Percentiles rank a stretch among this genome's conserved stretches.
These are phyloP conservation scores for Porcisia hertigi DNA, from an alignment of 208 protist genomes.

Conservation along the genomic window DNA sequence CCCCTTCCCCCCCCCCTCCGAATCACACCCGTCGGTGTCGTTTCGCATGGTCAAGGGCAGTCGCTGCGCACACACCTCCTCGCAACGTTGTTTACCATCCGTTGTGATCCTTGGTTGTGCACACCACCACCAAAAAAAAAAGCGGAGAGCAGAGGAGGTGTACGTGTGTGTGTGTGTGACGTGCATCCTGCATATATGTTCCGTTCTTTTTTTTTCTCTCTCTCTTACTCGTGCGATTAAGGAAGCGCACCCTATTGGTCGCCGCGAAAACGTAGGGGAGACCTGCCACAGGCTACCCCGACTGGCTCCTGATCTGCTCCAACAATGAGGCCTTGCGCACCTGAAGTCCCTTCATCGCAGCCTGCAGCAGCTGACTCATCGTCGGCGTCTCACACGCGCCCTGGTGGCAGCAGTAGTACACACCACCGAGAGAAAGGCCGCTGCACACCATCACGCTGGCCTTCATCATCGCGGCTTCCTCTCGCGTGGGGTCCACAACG, in stretches of 20 bases:
- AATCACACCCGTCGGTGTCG: not conserved
- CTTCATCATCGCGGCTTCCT: conserved; percentile 43
- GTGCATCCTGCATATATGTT: too few species aligned
- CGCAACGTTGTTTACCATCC: not conserved
- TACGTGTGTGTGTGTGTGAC: too few species aligned
- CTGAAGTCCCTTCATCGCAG: conserved; percentile 48
- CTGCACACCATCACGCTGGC: conserved; percentile 53
- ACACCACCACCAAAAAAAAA: too few species aligned
- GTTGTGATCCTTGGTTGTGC: not conserved
- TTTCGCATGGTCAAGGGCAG: not conserved
- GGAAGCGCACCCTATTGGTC: not conserved
- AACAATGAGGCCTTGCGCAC: conserved; percentile 46
- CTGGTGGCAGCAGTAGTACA: conserved; percentile 61
- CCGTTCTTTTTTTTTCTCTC: not conserved
- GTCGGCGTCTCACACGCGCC: conserved; percentile 68
- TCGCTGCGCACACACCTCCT: not conserved
- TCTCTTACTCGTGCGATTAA: conserved; percentile 1
- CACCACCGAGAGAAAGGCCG: conserved; percentile 44
- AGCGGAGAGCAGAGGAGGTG: not conserved
- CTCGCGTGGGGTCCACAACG: conserved; percentile 48
- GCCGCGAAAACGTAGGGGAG: not conserved
- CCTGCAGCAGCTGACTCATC: conserved; percentile 47
- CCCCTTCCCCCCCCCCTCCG: too few species aligned
- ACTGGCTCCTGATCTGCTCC: conserved; percentile 42
- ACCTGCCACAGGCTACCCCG: not conserved